A percentile compares a stretch with the other conserved stretches of the same genome.
Evolutionary conservation across 1,139 yeast species (phyloP).

Genomic region (Blastobotrys capitulatus): DNA sequence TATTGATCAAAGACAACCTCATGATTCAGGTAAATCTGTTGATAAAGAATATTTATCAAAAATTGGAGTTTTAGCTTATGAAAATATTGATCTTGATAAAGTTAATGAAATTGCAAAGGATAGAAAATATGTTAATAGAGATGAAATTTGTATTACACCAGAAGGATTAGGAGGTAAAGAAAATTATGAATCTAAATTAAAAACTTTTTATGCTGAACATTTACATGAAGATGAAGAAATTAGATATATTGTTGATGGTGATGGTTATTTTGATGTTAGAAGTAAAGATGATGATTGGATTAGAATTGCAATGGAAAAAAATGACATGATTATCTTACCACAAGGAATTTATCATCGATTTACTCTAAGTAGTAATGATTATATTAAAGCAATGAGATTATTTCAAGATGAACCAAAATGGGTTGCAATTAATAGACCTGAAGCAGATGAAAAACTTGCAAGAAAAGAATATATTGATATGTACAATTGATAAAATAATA

Average conservation of each 20-base stretch:
- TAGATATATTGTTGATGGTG: conserved; percentile 82
- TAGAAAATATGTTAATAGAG: conserved; percentile 76
- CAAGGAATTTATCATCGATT: conserved; percentile 93
- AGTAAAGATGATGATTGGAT: conserved; percentile 69
- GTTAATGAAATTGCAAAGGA: conserved; percentile 64
- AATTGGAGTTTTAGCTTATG: conserved; percentile 67
- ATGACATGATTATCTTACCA: conserved; percentile 63
- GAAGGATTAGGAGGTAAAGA: conserved; percentile 60
- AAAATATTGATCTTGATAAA: conserved; percentile 46
- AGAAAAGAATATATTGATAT: conserved; percentile 38
- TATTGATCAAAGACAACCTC: conserved; percentile 63
- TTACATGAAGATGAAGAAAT: conserved; percentile 97
- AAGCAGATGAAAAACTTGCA: conserved; percentile 38
- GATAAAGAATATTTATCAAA: conserved; percentile 43
- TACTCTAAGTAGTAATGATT: conserved; percentile 59
- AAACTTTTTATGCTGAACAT: conserved; percentile 76
- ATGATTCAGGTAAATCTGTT: conserved; percentile 62
- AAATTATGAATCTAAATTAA: conserved; percentile 59
- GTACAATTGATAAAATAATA: not conserved
- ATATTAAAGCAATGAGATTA: conserved; percentile 71
- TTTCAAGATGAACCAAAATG: conserved; percentile 96
- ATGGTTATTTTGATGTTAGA: conserved; percentile 88
- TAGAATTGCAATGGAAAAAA: conserved; percentile 55
- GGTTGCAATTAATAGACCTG: conserved; percentile 78
- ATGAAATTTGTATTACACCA: conserved; percentile 57